Base-by-base conservation (phyloP, 2,329 filamentous ascomycete genomes). In the Neodidymelliopsis sp. region DNA sequence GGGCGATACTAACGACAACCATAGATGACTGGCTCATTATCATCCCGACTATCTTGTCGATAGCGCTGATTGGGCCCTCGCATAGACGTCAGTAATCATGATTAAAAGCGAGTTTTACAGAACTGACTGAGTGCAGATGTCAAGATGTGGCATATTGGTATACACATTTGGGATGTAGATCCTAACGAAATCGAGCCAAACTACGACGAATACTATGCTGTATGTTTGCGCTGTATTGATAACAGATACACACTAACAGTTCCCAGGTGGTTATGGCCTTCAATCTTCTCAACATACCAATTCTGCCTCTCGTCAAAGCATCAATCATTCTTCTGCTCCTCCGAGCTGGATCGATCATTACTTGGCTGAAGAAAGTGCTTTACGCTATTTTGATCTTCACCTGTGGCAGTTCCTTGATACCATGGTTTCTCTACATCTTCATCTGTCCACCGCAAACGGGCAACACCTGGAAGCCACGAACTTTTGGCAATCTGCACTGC, bases 1-100 rank as follows among this genome's bases (percentile, higher is more conserved):
- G 9, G 10, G 11, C 23, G 9, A 2, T 13, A 13, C 41, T 50
- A 15, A 50, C 41, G 23, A n/a, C 3, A 6, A 16, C 16, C 31
- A 25, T 31, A 72, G 71, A 75, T 60, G 72, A 75, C 65, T 73
- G 69, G 64, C 54, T 73, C 22, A 72, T 75, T 49, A 64, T 69
- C 12, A 18, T 71, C 13, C 70, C 72, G 25, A 55, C 66, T 8
- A 42, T 73, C 10, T 40, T 73, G n/a, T 73, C 70, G 19, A 60
- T 72, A 42, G 70, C 70, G 13, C 56, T 73, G 4, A 71, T 73
- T 35, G 68, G 67, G 12, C 70, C 70, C 15, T 73, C 70, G 28
- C 63, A 66, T 22, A 67, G 46, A 65, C 67, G 70, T 71, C 9
- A 56, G 69, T 65, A 39, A 27, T 31, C 15, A 27, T 23, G 4